Evolutionary conservation across 2,329 filamentous ascomycete genomes (phyloP), one percentile per base, ranked within the genome.

Genomic region (Neoarthrinium moseri): DNA sequence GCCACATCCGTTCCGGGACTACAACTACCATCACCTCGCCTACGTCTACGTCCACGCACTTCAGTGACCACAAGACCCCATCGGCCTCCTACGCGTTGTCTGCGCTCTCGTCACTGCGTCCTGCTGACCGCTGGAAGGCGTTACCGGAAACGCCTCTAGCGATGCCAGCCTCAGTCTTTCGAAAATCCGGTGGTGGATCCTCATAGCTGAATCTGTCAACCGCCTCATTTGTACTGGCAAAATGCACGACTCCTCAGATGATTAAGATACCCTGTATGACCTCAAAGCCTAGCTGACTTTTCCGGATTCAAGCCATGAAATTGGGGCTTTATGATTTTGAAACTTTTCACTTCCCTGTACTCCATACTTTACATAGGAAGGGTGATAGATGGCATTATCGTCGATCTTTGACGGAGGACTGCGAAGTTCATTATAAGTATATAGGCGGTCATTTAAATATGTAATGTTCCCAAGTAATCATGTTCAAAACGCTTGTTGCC

Each of bases 61-160:
- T 27, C 24, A 40, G 37, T 18, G n/a, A 15, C 12, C 22, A 24
- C 15, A n/a, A n/a, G n/a, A 40, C 23, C 4, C 27, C 27, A 17
- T 29, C 37, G 11, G 11, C 37, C 6, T 40, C 37, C 13, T 40
- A 18, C 15, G 17, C 37, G n/a, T 29, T 40, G 37, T 40, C 37
- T 12, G 37, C 23, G 20, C 27, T 40, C 12, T 13, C 23, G 18
- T 40, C 37, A 4, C 21, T 40, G 7, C 15, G 37, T 4, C 30
- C 24, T 12, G 30, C 23, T 18, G 37, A 40, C 30, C 24, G 30
- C 11, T 40, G 37, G 37, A 24, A 40, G 15, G n/a, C 22, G 15
- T 4, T 30, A 12, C 37, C 23, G 5, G 37, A 40, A 40, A 12
- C 37, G 21, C 37, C 37, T 5, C 23, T 40, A 12, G 18, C 15